These are phyloP conservation scores for Podaxis sp. DNA, from an alignment of 768 basidiomycete species.

Conservation along the genomic window DNA sequence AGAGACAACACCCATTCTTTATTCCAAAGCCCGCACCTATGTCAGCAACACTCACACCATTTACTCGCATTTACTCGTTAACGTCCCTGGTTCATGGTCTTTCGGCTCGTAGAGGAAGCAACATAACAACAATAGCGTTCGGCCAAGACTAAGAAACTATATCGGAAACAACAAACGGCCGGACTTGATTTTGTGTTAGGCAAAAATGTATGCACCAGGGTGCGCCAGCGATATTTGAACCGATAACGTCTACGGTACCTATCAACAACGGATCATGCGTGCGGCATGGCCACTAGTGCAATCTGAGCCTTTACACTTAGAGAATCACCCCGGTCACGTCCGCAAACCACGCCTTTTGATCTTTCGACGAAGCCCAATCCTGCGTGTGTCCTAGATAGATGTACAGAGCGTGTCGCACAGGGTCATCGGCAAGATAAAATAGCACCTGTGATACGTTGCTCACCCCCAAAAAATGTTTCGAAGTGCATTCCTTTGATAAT, in stretches of 20 bases:
- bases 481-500: constrained; percentile 70
- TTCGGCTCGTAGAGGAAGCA: no score
- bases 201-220: no score
- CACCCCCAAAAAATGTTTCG: constrained; percentile 80
- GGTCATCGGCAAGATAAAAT: neutral
- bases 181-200: no score
- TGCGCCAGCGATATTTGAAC: neutral
- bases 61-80: neutral
- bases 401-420: neutral
- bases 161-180: no score
- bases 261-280: neutral
- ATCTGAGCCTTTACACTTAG: neutral
- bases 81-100: no score
- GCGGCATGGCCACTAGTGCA: neutral
- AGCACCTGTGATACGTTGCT: constrained; percentile 10
- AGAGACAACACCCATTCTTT: neutral
- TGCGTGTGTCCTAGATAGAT: constrained; percentile 41
- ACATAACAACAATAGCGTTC: no score
- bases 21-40: neutral
- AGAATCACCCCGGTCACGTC: constrained; percentile 50
- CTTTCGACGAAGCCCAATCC: constrained; percentile 61
- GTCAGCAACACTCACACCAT: constrained; percentile 25
- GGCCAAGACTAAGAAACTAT: no score
- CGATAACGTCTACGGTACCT: neutral
- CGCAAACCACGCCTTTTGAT: constrained; percentile 59